Evolutionary conservation across 2,329 filamentous ascomycete species (phyloP), one percentile per base, ranked within the genome.

Genomic region (Fusarium euwallaceae): DNA sequence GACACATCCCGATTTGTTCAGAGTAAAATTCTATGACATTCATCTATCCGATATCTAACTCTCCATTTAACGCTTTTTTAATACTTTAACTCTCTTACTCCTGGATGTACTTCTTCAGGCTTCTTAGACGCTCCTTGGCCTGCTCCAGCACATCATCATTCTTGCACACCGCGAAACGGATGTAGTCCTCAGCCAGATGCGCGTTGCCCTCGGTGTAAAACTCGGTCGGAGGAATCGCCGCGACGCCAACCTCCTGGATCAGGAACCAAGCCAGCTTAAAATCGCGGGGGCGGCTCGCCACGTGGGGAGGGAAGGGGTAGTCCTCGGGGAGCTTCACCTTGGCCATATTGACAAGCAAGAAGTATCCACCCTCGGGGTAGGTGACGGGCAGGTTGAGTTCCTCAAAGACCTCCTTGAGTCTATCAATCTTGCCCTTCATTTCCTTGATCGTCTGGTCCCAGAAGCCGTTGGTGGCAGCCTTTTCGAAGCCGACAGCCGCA

Each of bases 221-320:
- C 83, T 99, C 97, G 0, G 95, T 98, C 0, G 97, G 97, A 20
- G 97, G 97, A 72, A 99, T 98, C 10, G 96, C 95, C 4, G 97
- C 97, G 32, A 99, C 95, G 11, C 97, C 97, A 22, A 99, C 87
- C 86, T 99, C 96, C 82, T 95, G 95, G 84, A 99, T 99, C 78
- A 98, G 85, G 86, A 98, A 98, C 96, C 96, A 99, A 39, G 92
- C 91, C 56, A 99, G 89, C 87, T 97, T 94, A 86, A 98, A 99
- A 82, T 99, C 97, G 34, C 97, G 89, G 27, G 97, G 95, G 2
- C 97, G 90, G 79, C 88, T 92, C 16, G 93, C 94, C 39, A 99
- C 96, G 81, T 98, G 95, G 1, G 92, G 88, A 32, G 97, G 97
- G 87, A 98, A 98, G 0, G 92, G 90, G 82, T 98, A 99, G 81